Base-by-base conservation (phyloP, 129 eudicot species). In the Tagetes patula region DNA sequence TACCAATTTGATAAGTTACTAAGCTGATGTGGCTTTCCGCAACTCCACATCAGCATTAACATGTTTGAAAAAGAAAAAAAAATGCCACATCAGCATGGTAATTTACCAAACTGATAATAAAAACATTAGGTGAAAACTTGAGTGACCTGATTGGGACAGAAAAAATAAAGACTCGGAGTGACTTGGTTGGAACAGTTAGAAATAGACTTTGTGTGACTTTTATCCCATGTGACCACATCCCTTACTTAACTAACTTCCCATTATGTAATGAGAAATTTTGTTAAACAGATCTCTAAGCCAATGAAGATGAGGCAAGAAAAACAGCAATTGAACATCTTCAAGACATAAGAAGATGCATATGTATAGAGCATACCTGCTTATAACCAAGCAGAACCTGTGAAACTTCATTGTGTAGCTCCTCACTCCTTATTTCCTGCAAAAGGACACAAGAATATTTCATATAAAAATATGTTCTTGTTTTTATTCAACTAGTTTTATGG, bases 381-480 rank as follows among this genome's bases (percentile, higher is more conserved):
- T 93, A 93, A 39, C 96, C 98, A 62, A 84, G 92, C 67, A 93
- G 84, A 71, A 93, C 98, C 69, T 89, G 96, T 65, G 87, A 77
- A 49, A 93, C 89, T 64, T 93, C 98, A 79, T 84, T 86, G 74
- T 85, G 96, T 70, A 93, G 75, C 72, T 89, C 96, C 86, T 90
- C 88, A 2, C 96, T 93, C 77, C 88, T 85, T 63, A 93, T 93
- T 86, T 89, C 98, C 98, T 93, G 85, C 13, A 31, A 67, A 72
- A 8, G 5, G 77, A 48, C 20, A 3, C 37, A 48, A 70, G 53
- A 34, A 69, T 32, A 72, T 8, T 32, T 30, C 43, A 63, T 4
- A 67, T 9, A 71, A 47, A 20, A 8, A 41, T 0, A 52, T 40
- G 38, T 40, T 64, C 31, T 2, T 7, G 42, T 1, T 32, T 32